A percentile compares a stretch with the other conserved stretches of the same genome.
phyloP scores from a whole-genome alignment of 2,329 filamentous ascomycete species.

The Botrytis fabae region DNA sequence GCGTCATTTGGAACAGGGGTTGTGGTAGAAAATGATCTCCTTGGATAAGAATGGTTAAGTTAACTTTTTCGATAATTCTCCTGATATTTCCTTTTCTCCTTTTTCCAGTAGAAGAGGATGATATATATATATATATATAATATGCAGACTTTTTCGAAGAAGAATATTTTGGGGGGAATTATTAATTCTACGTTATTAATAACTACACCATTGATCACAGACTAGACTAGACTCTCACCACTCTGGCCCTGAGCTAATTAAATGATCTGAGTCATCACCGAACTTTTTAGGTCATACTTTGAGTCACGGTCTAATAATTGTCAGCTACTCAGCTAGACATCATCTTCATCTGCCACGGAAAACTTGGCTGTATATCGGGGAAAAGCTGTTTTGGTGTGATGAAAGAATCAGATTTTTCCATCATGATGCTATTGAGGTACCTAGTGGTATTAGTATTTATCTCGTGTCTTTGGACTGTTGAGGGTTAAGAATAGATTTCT shows the following conservation, averaged over 20 bases:
- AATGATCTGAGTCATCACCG: conserved; percentile 15
- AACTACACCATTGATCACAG: not conserved
- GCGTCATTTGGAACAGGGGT: conserved; percentile 15
- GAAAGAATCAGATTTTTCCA: not conserved
- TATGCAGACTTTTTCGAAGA: not conserved
- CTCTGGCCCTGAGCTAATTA: not conserved
- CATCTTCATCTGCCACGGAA: not conserved
- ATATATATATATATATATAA: too few relatives aligned
- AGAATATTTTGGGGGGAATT: too few relatives aligned
- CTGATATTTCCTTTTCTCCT: fast-evolving
- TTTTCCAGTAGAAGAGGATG: too few relatives aligned
- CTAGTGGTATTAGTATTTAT: not conserved
- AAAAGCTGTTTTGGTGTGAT: not conserved
- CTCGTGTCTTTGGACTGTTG: not conserved
- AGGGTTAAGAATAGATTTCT: not conserved
- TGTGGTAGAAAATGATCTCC: too few relatives aligned
- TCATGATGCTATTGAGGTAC: not conserved
- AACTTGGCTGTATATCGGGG: not conserved
- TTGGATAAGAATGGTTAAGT: not conserved
- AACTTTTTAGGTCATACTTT: not conserved
- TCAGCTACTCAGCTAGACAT: not conserved
- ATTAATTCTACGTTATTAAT: not conserved
- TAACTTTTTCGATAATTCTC: not conserved
- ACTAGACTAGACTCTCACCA: not conserved
- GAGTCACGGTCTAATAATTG: not conserved